Evolutionary conservation across 2,329 filamentous ascomycete genomes (phyloP), one percentile per base, ranked within the genome.

Genomic region (Neodidymelliopsis sp.): DNA sequence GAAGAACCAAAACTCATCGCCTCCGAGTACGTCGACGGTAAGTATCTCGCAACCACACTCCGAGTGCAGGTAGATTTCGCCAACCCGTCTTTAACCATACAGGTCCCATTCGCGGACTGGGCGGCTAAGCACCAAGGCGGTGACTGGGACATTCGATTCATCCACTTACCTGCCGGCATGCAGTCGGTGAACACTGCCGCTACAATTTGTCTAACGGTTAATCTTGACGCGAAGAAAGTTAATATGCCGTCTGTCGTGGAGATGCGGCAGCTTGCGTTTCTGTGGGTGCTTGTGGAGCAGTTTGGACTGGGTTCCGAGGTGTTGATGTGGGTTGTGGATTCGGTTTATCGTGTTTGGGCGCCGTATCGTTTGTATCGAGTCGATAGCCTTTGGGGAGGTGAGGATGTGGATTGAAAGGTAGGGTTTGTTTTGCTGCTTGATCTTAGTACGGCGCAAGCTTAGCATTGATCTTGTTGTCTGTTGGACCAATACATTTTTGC

Each of bases 21-120:
- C 6, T 27, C 39, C 8, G 29, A 20, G 25, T 30, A 15, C 1
- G 29, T 40, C 8, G 12, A 44, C 6, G 39, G 20, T 0, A 41
- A 45, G 20, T 53, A 31, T 39, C 39, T 53, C 13, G 44, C 33
- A 27, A 49, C 45, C 3, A 37, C 36, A 2, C 13, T 48, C 4
- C 39, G 44, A 10, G 31, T 53, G 2, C 38, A 44, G 22, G 25
- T 49, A 6, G 27, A 49, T 27, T 53, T 53, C 11, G 43, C 20
- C 6, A 20, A 25, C 6, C 33, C 24, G 3, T 30, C 28, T 30
- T 15, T 54, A 8, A 27, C 15, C 10, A 28, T 54, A 27, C 46
- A 42, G 25, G 15, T 54, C 18, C 47, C 51, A 1, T 24, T 27
- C 11, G 13, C 8, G 3, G 51, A 54, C 31, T 50, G 41, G 51